These are phyloP conservation scores for Fusarium nygamai DNA, from an alignment of 2,329 filamentous ascomycete species.

Conservation along the genomic window DNA sequence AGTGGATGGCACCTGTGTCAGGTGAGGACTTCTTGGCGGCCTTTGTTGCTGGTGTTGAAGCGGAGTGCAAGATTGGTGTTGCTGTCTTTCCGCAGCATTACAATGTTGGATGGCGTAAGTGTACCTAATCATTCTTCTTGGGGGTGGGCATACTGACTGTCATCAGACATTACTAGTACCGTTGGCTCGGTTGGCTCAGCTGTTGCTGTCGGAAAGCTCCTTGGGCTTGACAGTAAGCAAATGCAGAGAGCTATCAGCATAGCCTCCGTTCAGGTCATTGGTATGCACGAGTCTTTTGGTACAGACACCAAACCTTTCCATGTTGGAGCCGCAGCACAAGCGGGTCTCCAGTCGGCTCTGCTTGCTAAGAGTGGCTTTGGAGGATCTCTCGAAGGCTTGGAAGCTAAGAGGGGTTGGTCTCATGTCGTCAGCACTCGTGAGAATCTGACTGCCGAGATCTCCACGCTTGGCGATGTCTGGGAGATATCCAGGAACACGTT, in stretches of 20 bases:
- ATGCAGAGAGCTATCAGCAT: slow-evolving; percentile 1
- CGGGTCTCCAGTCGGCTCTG: not conserved
- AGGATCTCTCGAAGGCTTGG: not conserved
- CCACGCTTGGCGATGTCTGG: not conserved
- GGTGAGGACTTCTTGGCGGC: not conserved
- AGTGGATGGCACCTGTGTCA: not conserved
- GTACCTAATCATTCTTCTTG: not conserved
- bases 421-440: not conserved
- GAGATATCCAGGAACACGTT: not conserved
- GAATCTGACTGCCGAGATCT: not conserved
- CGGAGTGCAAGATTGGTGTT: not conserved
- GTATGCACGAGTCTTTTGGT: not conserved
- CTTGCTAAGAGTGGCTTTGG: slow-evolving; percentile 2
- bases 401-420: not conserved
- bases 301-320: slow-evolving; percentile 6
- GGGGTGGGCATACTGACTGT: not conserved
- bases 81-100: not conserved
- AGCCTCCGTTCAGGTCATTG: not conserved
- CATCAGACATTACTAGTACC: not conserved
- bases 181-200: not conserved
- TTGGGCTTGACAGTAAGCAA: not conserved
- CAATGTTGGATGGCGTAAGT: slow-evolving; percentile 2
- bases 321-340: not conserved
- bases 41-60: not conserved
- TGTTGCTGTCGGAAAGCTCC: not conserved